These are phyloP conservation scores for Termitomyces bulborhizus DNA, from an alignment of 768 basidiomycete genomes.

Conservation along the genomic window DNA sequence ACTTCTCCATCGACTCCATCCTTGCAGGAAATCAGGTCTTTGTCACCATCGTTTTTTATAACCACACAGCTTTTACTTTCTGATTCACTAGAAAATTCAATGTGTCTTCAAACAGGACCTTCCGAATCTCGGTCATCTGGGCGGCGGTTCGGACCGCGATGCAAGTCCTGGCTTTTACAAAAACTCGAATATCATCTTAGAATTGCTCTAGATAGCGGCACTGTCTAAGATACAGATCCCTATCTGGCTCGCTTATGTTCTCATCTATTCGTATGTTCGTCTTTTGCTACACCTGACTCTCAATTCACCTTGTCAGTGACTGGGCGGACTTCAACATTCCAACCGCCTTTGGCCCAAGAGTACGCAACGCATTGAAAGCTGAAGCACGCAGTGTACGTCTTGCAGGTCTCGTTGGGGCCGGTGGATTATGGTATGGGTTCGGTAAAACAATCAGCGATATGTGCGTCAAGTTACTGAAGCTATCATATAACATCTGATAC, in stretches of 20 bases:
- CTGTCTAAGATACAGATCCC: conserved; percentile 77
- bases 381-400: conserved; percentile 83
- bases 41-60: background rate
- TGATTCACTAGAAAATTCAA: conserved; percentile 67
- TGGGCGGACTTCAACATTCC: conserved; percentile 90
- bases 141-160: conserved; percentile 79
- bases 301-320: conserved; percentile 42
- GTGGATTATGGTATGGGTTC: conserved; percentile 90
- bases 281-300: background rate
- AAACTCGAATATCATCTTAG: background rate
- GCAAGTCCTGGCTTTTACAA: conserved; percentile 35
- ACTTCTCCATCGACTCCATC: conserved; percentile 88
- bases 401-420: conserved; percentile 77
- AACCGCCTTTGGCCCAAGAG: conserved; percentile 64
- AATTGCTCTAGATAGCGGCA: conserved; percentile 56
- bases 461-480: conserved; percentile 29
- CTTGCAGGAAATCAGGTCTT: conserved; percentile 84
- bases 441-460: conserved; percentile 82
- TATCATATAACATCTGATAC: background rate
- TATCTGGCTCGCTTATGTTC: conserved; percentile 85
- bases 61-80: background rate
- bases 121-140: conserved; percentile 82
- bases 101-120: conserved; percentile 89
- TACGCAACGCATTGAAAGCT: conserved; percentile 83
- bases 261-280: conserved; percentile 62